Base-by-base conservation (phyloP, 345 rosid species). In the Lumnitzera littorea region DNA sequence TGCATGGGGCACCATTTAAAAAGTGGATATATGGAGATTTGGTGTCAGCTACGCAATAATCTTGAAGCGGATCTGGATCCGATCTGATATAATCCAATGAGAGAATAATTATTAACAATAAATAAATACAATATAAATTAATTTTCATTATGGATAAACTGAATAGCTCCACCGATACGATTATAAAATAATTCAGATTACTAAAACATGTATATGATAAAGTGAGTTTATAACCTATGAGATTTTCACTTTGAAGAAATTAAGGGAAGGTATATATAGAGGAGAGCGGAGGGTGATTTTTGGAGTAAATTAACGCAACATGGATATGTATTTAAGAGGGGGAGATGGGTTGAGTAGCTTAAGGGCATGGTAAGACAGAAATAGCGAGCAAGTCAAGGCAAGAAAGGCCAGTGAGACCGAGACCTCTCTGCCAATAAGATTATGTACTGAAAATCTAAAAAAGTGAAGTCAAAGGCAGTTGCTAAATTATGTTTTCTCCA, bases 1-100 rank as follows among this genome's bases (percentile, higher is more conserved):
- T 71, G 60, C 91, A 86, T 3, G 85, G 82, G 3, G 66, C 71
- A 3, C 87, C 96, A 25, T 91, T 84, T 61, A 80, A 13, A 63
- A 54, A 72, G 25, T 75, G 58, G 10, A 70, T 47, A 17, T 9
- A 67, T 13, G 64, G 50, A 27, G 69, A 20, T 53, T 49, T 75
- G 27, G 79, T 36, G 58, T 76, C 82, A 7, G 91, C 91, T 10
- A 91, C 46, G 64, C 91, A 91, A 58, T 75, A 88, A 61, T 91
- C 98, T 61, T 86, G 95, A 27, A 88, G 83, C 14, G 96, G 85
- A 51, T 78, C 76, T 0, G 89, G 90, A 68, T 88, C 96, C 13
- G 89, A 16, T 63, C 23, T 78, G 27, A 70, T 74, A 2, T 31
- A 77, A 67, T 78, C 74, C 55, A 64, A 15, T 4, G 84, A 25